phyloP scores from a whole-genome alignment of 2,329 filamentous ascomycete genomes.

The Diaporthe ampelina region DNA sequence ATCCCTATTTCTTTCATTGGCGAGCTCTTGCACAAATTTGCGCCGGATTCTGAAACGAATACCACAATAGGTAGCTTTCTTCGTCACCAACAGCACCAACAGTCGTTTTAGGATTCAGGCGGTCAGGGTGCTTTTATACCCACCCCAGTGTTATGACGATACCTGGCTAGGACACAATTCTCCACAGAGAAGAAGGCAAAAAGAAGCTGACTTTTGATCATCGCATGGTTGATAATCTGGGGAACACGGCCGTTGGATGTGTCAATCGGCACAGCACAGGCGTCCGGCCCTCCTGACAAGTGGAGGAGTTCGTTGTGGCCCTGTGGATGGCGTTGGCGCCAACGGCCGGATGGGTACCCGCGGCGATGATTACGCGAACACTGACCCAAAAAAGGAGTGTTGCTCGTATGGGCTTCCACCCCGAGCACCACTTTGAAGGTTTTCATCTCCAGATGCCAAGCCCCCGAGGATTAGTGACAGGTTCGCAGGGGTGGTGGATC shows the following conservation, averaged over 20 bases:
- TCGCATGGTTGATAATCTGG: constrained; percentile 8
- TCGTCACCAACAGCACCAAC: no score
- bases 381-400: background rate
- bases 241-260: background rate
- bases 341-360: background rate
- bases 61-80: background rate
- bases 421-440: constrained; percentile 7
- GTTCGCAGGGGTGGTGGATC: background rate
- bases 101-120: no score
- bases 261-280: background rate
- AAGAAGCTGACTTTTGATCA: background rate
- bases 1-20: background rate
- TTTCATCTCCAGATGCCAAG: constrained; percentile 17
- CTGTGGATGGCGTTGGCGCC: background rate
- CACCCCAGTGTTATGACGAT: background rate
- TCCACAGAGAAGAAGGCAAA: background rate
- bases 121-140: background rate
- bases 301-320: background rate
- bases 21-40: background rate
- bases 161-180: background rate
- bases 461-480: background rate
- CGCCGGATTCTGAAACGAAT: background rate
- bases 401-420: background rate
- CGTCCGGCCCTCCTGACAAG: no score
- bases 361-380: background rate